A percentile compares a stretch with the other conserved stretches of the same genome.
phyloP scores from a whole-genome alignment of 257 asterid species.

The Solanum boliviense region DNA sequence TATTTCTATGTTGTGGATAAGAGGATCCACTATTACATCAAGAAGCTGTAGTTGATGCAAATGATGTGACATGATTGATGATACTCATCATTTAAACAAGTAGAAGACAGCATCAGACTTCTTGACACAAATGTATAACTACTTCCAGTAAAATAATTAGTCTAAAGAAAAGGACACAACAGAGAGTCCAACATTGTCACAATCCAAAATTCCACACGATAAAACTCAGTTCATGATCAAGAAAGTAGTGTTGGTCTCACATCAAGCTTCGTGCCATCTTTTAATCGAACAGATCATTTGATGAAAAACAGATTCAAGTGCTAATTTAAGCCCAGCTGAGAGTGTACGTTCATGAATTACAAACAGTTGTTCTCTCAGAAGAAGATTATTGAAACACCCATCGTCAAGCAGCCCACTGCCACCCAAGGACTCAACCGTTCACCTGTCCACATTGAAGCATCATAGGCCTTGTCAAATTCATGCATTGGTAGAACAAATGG shows the following conservation, averaged over 20 bases:
- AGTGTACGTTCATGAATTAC: background rate
- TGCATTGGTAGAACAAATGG: background rate
- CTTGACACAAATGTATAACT: background rate
- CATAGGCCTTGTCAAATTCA: background rate
- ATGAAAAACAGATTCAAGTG: background rate
- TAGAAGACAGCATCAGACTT: background rate
- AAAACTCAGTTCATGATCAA: background rate
- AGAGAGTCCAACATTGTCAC: background rate
- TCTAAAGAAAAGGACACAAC: background rate
- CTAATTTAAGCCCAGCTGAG: background rate
- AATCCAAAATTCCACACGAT: background rate
- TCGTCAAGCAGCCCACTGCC: slow-evolving; percentile 66
- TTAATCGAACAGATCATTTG: background rate
- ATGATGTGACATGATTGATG: background rate
- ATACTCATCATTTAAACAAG: background rate
- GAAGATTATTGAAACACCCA: slow-evolving; percentile 83
- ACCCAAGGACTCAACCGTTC: slow-evolving; percentile 96
- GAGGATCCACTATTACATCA: background rate
- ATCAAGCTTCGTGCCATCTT: background rate
- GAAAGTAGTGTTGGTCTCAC: background rate
- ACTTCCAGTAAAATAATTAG: background rate
- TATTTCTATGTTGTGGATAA: background rate
- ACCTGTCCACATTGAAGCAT: slow-evolving; percentile 27
- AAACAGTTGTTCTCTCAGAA: slow-evolving; percentile 32
- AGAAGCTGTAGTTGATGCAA: background rate